Conservation (phyloP, 306 rosid species). For the Aeschynomene evenia region DNA sequence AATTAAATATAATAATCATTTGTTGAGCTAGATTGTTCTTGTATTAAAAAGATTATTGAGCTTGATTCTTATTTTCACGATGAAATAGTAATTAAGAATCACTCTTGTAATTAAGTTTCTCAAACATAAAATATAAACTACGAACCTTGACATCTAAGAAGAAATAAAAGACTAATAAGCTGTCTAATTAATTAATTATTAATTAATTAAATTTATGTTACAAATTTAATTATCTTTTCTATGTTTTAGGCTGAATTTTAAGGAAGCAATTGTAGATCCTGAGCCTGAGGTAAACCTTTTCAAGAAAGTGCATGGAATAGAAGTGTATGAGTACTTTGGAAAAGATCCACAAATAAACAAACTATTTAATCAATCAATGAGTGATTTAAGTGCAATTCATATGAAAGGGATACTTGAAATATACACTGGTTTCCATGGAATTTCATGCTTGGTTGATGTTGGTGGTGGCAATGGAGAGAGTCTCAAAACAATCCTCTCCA, state of each 20-base stretch:
- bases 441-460: slow-evolving; percentile 16
- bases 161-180: too few relatives aligned
- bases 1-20: too few relatives aligned
- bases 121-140: too few relatives aligned
- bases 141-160: too few relatives aligned
- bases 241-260: slow-evolving; percentile 17
- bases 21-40: too few relatives aligned
- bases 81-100: too few relatives aligned
- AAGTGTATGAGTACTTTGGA: not conserved
- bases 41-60: too few relatives aligned
- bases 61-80: too few relatives aligned
- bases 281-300: slow-evolving; percentile 23
- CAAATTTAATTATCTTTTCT: fast-evolving
- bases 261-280: slow-evolving; percentile 23
- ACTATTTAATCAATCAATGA: slow-evolving; percentile 21
- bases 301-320: slow-evolving; percentile 6
- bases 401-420: slow-evolving; percentile 16
- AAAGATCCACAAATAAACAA: not conserved
- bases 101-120: too few relatives aligned
- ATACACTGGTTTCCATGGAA: slow-evolving; percentile 15
- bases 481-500: slow-evolving; percentile 24
- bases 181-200: too few relatives aligned
- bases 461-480: slow-evolving; percentile 14
- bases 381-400: not conserved
- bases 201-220: too few relatives aligned